phyloP scores from a whole-genome alignment of 2,329 filamentous ascomycete genomes.

The Xylaria sp. region DNA sequence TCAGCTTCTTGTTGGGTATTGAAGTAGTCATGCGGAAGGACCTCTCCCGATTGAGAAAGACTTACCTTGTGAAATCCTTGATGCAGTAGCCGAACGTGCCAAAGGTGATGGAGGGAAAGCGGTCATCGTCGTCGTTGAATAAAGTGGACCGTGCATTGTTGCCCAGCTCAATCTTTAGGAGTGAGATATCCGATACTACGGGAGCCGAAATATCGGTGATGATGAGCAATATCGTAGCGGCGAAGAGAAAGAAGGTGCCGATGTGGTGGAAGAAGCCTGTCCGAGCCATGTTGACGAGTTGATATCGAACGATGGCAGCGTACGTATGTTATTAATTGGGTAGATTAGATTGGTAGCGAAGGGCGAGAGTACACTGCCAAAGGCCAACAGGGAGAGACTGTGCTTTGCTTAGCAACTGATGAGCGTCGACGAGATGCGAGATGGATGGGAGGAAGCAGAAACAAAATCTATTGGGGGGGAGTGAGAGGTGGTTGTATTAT shows the following conservation, averaged over 20 bases:
- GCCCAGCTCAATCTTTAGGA: slow-evolving; percentile 56
- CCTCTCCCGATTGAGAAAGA: slow-evolving; percentile 10
- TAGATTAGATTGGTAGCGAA: neutral
- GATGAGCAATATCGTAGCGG: slow-evolving; percentile 58
- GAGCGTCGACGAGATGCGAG: slow-evolving; percentile 5
- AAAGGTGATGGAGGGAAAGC: slow-evolving; percentile 50
- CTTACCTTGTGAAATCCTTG: slow-evolving; percentile 37
- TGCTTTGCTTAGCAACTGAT: neutral
- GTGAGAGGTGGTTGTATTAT: slow-evolving; percentile 15
- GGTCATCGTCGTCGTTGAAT: slow-evolving; percentile 25
- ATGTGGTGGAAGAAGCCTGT: slow-evolving; percentile 55
- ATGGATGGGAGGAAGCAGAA: slow-evolving; percentile 6
- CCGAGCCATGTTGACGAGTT: slow-evolving; percentile 43
- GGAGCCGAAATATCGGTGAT: slow-evolving; percentile 60
- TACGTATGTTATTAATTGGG: neutral
- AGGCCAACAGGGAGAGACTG: neutral
- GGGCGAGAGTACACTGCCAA: slow-evolving; percentile 14
- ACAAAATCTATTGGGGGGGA: slow-evolving; percentile 4
- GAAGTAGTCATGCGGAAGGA: slow-evolving; percentile 8
- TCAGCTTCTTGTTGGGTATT: neutral
- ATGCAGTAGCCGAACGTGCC: slow-evolving; percentile 61
- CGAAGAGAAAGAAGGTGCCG: slow-evolving; percentile 58
- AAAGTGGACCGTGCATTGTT: slow-evolving; percentile 16
- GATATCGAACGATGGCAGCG: slow-evolving; percentile 1
- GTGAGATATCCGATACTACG: slow-evolving; percentile 55